Conservation (phyloP, 257 asterid genomes). For the Solanum corneliomulleri region DNA sequence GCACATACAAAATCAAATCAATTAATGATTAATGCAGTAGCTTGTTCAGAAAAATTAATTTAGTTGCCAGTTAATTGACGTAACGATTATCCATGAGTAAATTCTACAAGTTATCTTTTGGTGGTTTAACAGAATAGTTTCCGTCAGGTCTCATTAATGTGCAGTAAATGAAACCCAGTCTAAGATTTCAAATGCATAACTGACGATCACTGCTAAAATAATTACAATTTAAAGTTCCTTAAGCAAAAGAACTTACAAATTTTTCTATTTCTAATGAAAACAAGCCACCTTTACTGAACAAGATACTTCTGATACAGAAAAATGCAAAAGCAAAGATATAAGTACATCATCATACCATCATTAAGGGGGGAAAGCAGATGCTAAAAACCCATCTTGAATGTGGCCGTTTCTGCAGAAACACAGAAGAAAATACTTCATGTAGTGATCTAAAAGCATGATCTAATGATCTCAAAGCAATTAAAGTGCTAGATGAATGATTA, state of each 20-base stretch:
- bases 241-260: background rate
- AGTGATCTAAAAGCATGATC: background rate
- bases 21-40: background rate
- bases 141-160: background rate
- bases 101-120: background rate
- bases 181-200: background rate
- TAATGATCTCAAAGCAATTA: background rate
- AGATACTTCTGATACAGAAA: background rate
- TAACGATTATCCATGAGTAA: background rate
- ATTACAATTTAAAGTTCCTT: background rate
- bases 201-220: background rate
- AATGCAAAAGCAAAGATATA: background rate
- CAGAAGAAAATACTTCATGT: background rate
- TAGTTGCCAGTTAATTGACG: background rate
- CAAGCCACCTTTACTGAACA: background rate
- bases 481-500: background rate
- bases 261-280: background rate
- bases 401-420: constrained; percentile 10
- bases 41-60: background rate
- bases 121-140: background rate
- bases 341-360: constrained; percentile 17
- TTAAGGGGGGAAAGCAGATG: background rate
- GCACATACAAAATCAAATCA: background rate
- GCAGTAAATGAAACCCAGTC: background rate
- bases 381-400: constrained; percentile 13